phyloP scores from a whole-genome alignment of 805 yeast genomes.

The Dipodascus geniculatus region DNA sequence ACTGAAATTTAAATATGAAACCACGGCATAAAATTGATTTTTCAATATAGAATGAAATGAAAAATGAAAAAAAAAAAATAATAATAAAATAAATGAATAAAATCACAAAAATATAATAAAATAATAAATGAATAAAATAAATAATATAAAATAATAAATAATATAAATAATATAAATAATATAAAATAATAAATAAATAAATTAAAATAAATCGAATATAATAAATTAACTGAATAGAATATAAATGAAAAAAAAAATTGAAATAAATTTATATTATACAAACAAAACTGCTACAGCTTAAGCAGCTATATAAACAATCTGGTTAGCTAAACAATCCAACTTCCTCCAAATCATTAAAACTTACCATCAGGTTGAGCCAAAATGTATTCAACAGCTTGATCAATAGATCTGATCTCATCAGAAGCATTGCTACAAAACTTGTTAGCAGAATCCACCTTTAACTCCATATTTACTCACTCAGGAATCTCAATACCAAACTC shows the following conservation, averaged over 20 bases:
- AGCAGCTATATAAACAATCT: neutral
- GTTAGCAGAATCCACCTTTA: neutral
- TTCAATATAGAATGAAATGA: no score
- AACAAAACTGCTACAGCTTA: no score
- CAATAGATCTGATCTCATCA: conserved; percentile 79
- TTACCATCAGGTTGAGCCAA: conserved; percentile 32
- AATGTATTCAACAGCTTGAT: conserved; percentile 77
- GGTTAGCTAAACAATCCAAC: neutral
- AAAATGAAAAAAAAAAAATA: no score
- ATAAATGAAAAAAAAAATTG: neutral
- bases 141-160: no score
- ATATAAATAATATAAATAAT: no score
- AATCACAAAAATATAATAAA: no score
- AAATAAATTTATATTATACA: neutral
- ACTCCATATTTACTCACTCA: conserved; percentile 31
- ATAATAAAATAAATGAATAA: no score
- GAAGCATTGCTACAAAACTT: conserved; percentile 44
- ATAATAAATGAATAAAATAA: no score
- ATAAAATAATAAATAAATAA: no score
- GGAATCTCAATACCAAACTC: conserved; percentile 44
- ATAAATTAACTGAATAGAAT: no score
- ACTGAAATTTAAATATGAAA: neutral
- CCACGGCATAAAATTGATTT: no score
- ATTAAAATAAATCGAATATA: no score
- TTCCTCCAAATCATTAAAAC: conserved; percentile 6